phyloP scores from a whole-genome alignment of 345 rosid species.

The Murraya paniculata region DNA sequence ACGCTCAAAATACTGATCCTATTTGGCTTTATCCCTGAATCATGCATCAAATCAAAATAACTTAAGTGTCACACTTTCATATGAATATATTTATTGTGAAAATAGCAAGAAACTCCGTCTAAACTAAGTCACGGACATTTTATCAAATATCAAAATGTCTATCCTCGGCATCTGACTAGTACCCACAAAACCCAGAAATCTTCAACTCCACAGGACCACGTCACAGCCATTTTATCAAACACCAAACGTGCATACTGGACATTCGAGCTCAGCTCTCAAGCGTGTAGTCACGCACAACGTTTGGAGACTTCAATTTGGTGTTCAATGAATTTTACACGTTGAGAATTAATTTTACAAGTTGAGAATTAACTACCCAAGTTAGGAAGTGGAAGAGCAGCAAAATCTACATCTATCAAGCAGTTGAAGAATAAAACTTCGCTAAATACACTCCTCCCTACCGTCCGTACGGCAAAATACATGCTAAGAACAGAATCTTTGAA shows the following conservation, averaged over 20 bases:
- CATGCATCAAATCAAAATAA: neutral
- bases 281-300: no score
- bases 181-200: no score
- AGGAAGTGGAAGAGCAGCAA: accelerated
- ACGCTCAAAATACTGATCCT: neutral
- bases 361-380: no score
- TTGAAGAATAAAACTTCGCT: no score
- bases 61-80: neutral
- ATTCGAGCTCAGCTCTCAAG: neutral
- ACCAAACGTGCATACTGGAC: neutral
- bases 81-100: neutral
- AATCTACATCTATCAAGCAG: no score
- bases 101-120: neutral
- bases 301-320: no score
- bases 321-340: no score
- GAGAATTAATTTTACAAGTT: no score
- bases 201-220: neutral
- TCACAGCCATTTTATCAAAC: neutral
- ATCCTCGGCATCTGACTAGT: neutral
- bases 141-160: neutral
- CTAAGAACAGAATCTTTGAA: neutral
- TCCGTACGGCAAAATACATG: no score
- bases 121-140: constrained; percentile 5
- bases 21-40: neutral
- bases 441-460: no score